Base-by-base conservation (phyloP, 495 filamentous ascomycete genomes). In the Pyrenopolyporus hunteri region DNA sequence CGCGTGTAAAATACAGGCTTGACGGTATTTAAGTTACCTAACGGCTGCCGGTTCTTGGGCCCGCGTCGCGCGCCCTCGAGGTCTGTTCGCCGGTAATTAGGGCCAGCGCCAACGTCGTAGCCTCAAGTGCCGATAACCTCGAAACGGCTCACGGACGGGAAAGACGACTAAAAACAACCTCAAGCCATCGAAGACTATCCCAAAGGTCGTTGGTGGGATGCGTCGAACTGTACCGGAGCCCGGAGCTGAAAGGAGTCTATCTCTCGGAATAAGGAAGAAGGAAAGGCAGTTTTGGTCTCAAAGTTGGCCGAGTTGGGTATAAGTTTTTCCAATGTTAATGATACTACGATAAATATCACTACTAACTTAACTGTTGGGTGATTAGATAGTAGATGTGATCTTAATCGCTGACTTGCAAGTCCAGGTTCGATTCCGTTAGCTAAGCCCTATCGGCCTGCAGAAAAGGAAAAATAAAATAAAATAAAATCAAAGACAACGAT, bases 1-100 rank as follows among this genome's bases (percentile, higher is more conserved):
- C n/a, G n/a, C n/a, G n/a, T n/a, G n/a, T n/a, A n/a, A n/a, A n/a
- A n/a, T n/a, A n/a, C n/a, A n/a, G n/a, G n/a, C n/a, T n/a, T n/a
- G n/a, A n/a, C n/a, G n/a, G n/a, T 39, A 35, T 54, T 59, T 50
- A 43, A 58, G 42, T 64, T 59, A 55, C 61, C 61, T 59, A 64
- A 64, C 49, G 28, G 20, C 22, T 47, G 19, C 39, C 43, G 44
- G 50, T 62, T 50, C 29, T 37, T 52, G 14, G n/a, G n/a, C n/a
- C n/a, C n/a, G n/a, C n/a, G n/a, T n/a, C n/a, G n/a, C n/a, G 23
- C 20, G 11, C 35, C 26, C 20, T 54, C 25, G 25, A 28, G 10
- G 23, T 11, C 51, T 13, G 13, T 48, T 46, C 13, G 26, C 26
- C 43, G 50, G 48, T 35, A 61, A 29, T 44, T 44, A 37, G 9